Evolutionary conservation across 108 stramenopile genomes (phyloP), one percentile per base, ranked within the genome.

Genomic region (Epithemia pelagica): DNA sequence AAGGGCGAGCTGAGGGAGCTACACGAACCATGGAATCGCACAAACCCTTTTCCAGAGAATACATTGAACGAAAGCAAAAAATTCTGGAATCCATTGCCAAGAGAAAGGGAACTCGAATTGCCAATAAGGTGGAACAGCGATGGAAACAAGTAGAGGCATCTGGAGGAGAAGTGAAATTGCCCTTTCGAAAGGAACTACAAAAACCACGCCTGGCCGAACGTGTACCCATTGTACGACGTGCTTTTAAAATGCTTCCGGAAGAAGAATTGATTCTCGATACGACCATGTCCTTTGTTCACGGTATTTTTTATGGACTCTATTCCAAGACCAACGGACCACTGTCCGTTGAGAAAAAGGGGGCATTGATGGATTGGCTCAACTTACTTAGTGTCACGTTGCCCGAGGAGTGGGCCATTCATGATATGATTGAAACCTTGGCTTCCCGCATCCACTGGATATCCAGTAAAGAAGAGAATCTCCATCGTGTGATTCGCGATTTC

Each of bases 241-340:
- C 66, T 1, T 27, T 73, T 18, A 62, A 64, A 18, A 56, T 84
- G 71, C 33, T 56, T 25, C 32, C 25, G 23, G 83, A 84, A 68
- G 83, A 86, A 61, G 82, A 73, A 54, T 59, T 90, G 18, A 88
- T 83, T 69, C 62, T 79, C 57, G 92, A 94, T 67, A 78, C 83
- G 2, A 66, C 84, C 19, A 57, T 78, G 28, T 84, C 88, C 20
- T 86, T 94, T 61, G 68, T 77, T 25, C 66, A 81, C 37, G 74
- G 76, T 25, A 25, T 94, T 33, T 63, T 79, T 53, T 70, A 68
- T 37, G 78, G 78, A 7, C 68, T 89, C 15, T 86, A 71, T 59
- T 74, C 67, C 53, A 73, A 23, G 0, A 54, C 63, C 2, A 71
- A 81, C 53, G 32, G n/a, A 27, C 79, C 81, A 52, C 73, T 64